Percentiles rank a stretch among this genome's conserved stretches.
Conservation (phyloP, 1,139 yeast species). For the Yamadazyma buinensis region DNA sequence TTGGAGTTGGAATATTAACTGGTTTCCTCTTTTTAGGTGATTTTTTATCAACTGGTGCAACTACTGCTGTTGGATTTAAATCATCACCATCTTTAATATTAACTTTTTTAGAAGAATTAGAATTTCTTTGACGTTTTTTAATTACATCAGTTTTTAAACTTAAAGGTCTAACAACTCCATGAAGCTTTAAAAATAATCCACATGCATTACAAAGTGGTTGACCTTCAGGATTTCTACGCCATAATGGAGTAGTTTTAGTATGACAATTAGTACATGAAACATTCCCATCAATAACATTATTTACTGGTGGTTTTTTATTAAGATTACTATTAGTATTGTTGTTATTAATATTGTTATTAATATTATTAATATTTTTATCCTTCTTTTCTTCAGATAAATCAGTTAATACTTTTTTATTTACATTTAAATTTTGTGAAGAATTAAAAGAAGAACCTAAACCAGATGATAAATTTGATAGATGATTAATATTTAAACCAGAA, state of each 20-base stretch:
- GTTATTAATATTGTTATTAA: neutral
- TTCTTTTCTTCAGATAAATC: neutral
- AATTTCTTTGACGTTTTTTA: conserved; percentile 38
- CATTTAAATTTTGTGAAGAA: neutral
- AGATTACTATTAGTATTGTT: conserved; percentile 51
- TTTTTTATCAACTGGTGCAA: conserved; percentile 12
- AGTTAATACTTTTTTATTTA: neutral
- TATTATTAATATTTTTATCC: neutral
- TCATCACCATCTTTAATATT: conserved; percentile 32
- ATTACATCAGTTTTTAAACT: conserved; percentile 57
- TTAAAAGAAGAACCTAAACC: neutral
- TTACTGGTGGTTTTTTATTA: conserved; percentile 41
- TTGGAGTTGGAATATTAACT: conserved; percentile 8
- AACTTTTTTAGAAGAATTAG: conserved; percentile 11
- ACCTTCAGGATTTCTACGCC: conserved; percentile 57
- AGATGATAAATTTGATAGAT: neutral
- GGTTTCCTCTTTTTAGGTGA: conserved; percentile 14
- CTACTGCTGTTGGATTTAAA: conserved; percentile 30
- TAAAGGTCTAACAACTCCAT: conserved; percentile 56
- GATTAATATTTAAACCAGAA: no score
- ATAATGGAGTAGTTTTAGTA: conserved; percentile 54
- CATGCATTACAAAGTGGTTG: conserved; percentile 60
- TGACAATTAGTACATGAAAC: conserved; percentile 46
- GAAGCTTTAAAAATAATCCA: conserved; percentile 53
- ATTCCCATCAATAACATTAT: conserved; percentile 5